Conservation (phyloP, 2,329 filamentous ascomycete species). For the Aspergillus transmontanensis region DNA sequence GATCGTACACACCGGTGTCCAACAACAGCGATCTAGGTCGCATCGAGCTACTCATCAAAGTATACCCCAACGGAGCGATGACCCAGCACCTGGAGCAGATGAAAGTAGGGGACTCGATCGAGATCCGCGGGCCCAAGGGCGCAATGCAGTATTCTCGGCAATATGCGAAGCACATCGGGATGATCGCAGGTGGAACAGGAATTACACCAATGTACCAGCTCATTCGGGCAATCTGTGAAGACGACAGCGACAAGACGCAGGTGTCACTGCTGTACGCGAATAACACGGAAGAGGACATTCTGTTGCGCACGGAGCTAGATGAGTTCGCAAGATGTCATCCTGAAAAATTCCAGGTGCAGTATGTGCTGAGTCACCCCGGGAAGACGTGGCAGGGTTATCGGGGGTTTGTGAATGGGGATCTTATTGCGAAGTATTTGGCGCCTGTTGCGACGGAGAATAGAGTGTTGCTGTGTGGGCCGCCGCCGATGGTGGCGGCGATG, state of each 20-base stretch:
- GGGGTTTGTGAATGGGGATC: constrained; percentile 55
- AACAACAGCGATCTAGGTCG: constrained; percentile 28
- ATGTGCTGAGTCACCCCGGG: constrained; percentile 54
- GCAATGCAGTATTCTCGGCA: constrained; percentile 29
- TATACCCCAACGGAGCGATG: constrained; percentile 30
- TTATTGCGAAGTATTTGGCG: constrained; percentile 52
- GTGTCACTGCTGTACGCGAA: constrained; percentile 62
- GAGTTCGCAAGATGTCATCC: constrained; percentile 52
- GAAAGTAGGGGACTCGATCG: constrained; percentile 28
- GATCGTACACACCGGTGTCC: constrained; percentile 55
- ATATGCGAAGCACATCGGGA: constrained; percentile 29
- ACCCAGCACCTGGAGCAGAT: constrained; percentile 31
- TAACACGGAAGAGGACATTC: constrained; percentile 58
- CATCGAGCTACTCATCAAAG: constrained; percentile 32
- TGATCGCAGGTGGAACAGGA: constrained; percentile 39
- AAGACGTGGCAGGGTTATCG: constrained; percentile 49
- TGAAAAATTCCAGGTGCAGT: constrained; percentile 56
- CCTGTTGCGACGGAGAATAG: constrained; percentile 49
- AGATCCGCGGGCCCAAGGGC: constrained; percentile 36
- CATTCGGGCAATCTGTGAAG: constrained; percentile 63
- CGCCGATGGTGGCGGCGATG: constrained; percentile 59
- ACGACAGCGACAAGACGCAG: constrained; percentile 57
- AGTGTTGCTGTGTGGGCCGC: constrained; percentile 61
- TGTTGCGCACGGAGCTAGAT: constrained; percentile 61
- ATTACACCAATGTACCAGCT: constrained; percentile 60